Evolutionary conservation across 1,284 basidiomycete genomes (phyloP), one percentile per base, ranked within the genome.

Genomic region (Coniferiporia weirii): DNA sequence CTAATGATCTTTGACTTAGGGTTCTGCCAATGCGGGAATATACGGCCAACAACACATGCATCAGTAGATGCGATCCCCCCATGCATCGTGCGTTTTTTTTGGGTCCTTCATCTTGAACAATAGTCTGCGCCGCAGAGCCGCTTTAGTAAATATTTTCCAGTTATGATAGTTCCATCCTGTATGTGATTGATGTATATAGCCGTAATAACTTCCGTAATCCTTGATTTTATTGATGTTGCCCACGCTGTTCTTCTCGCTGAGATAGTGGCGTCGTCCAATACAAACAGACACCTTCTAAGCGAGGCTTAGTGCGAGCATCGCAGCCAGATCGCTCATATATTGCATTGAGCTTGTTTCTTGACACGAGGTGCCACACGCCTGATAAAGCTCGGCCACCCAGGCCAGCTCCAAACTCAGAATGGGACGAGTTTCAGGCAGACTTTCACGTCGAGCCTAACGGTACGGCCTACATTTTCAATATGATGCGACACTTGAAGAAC

Each of bases 1-100:
- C 40, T n/a, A 47, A 50, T 54, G 22, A 20, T 49, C 50, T 43
- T 20, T 43, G 36, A 22, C 44, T 52, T 44, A 58, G 56, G 43
- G 49, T 58, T 52, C 56, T 53, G 50, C 45, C 45, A 47, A 38
- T 46, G 56, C 36, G 15, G 38, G 32, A 32, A 58, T 52, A 50
- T 58, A 58, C 38, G 51, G 51, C 50, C 56, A 58, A 27, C 43
- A 38, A 8, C 43, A 45, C 43, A 43, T 38, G 27, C 48, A 52
- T 58, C 56, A 58, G 17, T 53, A 47, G 43, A 46, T 50, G 34
- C 36, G 44, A 34, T 54, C 27, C 22, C 17, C 52, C 22, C 13
- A 44, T 34, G 20, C 4, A 34, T 27, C 43, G 15, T n/a, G 13
- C 15, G 12, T 17, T 44, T 8, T 54, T 15, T 54, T 22, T 15